Evolutionary conservation across 768 basidiomycete genomes (phyloP).

Genomic region (Tricholoma furcatifolium): DNA sequence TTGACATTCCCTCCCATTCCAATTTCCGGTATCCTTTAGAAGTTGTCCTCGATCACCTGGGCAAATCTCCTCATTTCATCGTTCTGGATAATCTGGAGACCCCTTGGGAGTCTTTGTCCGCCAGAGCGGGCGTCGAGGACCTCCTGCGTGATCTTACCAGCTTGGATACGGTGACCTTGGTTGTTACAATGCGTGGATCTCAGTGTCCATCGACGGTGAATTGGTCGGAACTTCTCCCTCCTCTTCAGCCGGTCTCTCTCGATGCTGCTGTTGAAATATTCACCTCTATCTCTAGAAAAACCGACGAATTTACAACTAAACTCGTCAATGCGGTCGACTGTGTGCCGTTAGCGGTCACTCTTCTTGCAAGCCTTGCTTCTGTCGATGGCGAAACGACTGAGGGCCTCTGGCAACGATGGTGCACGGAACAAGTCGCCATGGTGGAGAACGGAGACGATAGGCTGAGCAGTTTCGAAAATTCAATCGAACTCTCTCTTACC

Average conservation of each 20-base stretch:
- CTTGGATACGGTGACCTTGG: conserved; percentile 18
- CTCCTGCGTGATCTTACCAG: conserved; percentile 22
- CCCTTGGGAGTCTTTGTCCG: conserved; percentile 26
- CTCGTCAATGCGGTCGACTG: conserved; percentile 30
- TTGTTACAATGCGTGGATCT: conserved; percentile 31
- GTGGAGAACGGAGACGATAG: conserved; percentile 26
- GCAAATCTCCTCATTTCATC: conserved; percentile 17
- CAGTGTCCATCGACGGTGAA: conserved; percentile 24
- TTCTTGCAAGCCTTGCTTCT: conserved; percentile 29
- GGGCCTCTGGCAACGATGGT: conserved; percentile 29
- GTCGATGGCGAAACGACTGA: conserved; percentile 29
- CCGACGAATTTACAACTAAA: conserved; percentile 19
- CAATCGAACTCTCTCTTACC: conserved; percentile 28
- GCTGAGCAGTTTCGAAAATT: conserved; percentile 28
- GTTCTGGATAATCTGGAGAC: conserved; percentile 35
- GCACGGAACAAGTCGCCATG: conserved; percentile 26
- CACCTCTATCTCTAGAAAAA: conserved; percentile 21
- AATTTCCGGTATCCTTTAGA: conserved; percentile 15
- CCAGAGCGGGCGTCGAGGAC: conserved; percentile 22
- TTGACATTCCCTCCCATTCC: conserved; percentile 16
- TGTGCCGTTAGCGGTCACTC: conserved; percentile 31
- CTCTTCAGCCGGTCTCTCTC: conserved; percentile 25
- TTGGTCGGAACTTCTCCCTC: conserved; percentile 24
- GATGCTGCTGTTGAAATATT: conserved; percentile 24
- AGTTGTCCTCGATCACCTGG: conserved; percentile 14